These are phyloP conservation scores for Lasiosphaeris hirsuta DNA, from an alignment of 495 filamentous ascomycete species.

Conservation along the genomic window DNA sequence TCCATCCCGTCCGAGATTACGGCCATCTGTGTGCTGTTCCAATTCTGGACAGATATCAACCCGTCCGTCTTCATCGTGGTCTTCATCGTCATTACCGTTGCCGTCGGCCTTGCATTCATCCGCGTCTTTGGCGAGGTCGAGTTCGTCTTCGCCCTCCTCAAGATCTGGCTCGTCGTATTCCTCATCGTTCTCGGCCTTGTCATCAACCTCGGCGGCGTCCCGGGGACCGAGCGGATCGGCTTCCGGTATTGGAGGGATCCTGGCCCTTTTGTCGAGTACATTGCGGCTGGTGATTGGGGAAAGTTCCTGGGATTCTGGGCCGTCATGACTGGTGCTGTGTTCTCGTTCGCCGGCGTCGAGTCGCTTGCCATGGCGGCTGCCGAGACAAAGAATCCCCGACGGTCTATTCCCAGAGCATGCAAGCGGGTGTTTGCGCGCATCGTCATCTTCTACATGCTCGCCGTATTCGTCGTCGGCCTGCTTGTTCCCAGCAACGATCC, in stretches of 20 bases:
- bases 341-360: conserved; percentile 56
- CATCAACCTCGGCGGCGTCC: conserved; percentile 59
- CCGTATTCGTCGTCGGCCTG: conserved; percentile 68
- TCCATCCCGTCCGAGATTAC: conserved; percentile 59
- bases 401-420: conserved; percentile 67
- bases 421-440: conserved; percentile 69
- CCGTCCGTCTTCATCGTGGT: conserved; percentile 52
- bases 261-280: conserved; percentile 64
- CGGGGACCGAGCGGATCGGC: conserved; percentile 54
- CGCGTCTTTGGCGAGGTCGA: conserved; percentile 63
- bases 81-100: conserved; percentile 52
- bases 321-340: conserved; percentile 58
- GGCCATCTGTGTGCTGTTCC: conserved; percentile 57
- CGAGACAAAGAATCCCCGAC: conserved; percentile 68
- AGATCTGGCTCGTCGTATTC: conserved; percentile 62
- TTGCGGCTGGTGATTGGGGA: conserved; percentile 47
- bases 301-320: conserved; percentile 59
- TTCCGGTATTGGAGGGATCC: conserved; percentile 68
- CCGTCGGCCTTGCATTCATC: conserved; percentile 52
- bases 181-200: conserved; percentile 68
- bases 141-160: conserved; percentile 58
- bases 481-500: conserved; percentile 59
- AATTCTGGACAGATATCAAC: conserved; percentile 55
- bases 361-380: conserved; percentile 65
- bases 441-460: conserved; percentile 67